phyloP scores from a whole-genome alignment of 2,329 filamentous ascomycete genomes.

The Hymenotorrendiella dingleyae region DNA sequence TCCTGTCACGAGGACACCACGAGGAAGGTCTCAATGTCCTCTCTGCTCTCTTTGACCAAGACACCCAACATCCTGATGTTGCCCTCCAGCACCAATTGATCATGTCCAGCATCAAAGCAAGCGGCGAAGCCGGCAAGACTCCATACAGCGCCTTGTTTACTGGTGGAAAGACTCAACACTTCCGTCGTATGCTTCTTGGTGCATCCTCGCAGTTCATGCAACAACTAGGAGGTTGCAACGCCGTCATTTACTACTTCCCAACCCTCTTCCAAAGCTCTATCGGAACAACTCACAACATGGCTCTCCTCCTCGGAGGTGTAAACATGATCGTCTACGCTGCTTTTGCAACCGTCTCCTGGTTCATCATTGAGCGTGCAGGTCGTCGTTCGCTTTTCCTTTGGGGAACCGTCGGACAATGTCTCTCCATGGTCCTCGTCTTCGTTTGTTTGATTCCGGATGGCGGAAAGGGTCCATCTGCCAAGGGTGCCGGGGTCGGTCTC shows the following conservation, averaged over 20 bases:
- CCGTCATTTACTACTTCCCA: slow-evolving; percentile 43
- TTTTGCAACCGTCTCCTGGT: slow-evolving; percentile 48
- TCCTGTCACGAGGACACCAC: slow-evolving; percentile 91
- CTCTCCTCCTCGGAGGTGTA: slow-evolving; percentile 47
- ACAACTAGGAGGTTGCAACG: slow-evolving; percentile 41
- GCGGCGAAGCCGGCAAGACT: slow-evolving; percentile 28
- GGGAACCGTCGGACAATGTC: slow-evolving; percentile 57
- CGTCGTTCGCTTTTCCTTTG: slow-evolving; percentile 68
- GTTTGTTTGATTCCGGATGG: slow-evolving; percentile 31
- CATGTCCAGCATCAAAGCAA: slow-evolving; percentile 34
- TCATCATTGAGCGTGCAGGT: slow-evolving; percentile 51
- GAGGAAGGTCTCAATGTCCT: slow-evolving; percentile 97
- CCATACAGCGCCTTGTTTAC: slow-evolving; percentile 41
- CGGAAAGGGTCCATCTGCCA: slow-evolving; percentile 23
- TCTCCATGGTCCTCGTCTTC: slow-evolving; percentile 56
- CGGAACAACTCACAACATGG: slow-evolving; percentile 41
- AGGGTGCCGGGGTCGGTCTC: slow-evolving; percentile 44
- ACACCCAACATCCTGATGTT: slow-evolving; percentile 38
- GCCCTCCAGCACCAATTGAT: slow-evolving; percentile 30
- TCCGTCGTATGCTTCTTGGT: slow-evolving; percentile 47
- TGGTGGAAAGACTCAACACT: slow-evolving; percentile 47
- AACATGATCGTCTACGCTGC: slow-evolving; percentile 51
- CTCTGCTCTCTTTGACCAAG: slow-evolving; percentile 78
- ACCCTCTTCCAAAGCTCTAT: slow-evolving; percentile 46
- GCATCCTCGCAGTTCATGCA: slow-evolving; percentile 47